Evolutionary conservation across 1,284 basidiomycete species (phyloP).

Genomic region (Irpex sp.): DNA sequence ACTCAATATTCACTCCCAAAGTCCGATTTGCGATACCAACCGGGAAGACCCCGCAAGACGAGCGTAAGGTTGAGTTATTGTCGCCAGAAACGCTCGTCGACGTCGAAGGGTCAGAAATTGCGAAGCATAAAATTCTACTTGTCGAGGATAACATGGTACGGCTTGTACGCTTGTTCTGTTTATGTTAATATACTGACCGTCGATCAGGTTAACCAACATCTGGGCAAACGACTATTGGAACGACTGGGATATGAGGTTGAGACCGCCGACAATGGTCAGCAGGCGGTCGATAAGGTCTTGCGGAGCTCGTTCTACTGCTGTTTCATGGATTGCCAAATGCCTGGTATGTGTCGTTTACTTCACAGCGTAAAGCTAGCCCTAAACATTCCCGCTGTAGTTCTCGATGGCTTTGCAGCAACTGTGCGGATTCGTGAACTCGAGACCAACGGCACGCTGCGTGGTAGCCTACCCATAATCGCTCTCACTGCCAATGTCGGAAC

Average conservation of each 20-base stretch:
- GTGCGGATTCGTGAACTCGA: conserved; percentile 24
- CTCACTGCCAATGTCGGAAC: conserved; percentile 28
- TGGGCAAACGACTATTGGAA: conserved; percentile 25
- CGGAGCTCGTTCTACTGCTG: conserved; percentile 20
- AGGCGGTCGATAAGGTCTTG: conserved; percentile 22
- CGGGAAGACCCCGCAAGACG: conserved; percentile 10
- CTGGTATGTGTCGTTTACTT: conserved; percentile 13
- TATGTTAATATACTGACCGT: background rate
- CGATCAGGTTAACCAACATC: conserved; percentile 25
- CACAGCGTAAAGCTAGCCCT: background rate
- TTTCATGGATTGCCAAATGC: conserved; percentile 30
- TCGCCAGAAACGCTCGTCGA: background rate
- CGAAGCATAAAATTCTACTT: conserved; percentile 18
- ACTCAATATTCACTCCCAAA: conserved; percentile 11
- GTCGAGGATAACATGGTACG: conserved; percentile 27
- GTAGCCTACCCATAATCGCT: conserved; percentile 26
- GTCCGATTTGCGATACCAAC: conserved; percentile 25
- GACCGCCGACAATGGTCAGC: conserved; percentile 25
- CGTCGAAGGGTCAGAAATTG: background rate
- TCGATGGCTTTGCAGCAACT: conserved; percentile 27
- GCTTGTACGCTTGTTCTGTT: background rate
- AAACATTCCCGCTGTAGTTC: conserved; percentile 10
- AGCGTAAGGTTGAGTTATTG: conserved; percentile 7
- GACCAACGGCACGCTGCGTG: conserved; percentile 19
- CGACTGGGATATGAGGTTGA: conserved; percentile 27